A percentile compares a stretch with the other conserved stretches of the same genome.
Evolutionary conservation across 2,329 filamentous ascomycete species (phyloP).

Genomic region (Chaetomium sp.): DNA sequence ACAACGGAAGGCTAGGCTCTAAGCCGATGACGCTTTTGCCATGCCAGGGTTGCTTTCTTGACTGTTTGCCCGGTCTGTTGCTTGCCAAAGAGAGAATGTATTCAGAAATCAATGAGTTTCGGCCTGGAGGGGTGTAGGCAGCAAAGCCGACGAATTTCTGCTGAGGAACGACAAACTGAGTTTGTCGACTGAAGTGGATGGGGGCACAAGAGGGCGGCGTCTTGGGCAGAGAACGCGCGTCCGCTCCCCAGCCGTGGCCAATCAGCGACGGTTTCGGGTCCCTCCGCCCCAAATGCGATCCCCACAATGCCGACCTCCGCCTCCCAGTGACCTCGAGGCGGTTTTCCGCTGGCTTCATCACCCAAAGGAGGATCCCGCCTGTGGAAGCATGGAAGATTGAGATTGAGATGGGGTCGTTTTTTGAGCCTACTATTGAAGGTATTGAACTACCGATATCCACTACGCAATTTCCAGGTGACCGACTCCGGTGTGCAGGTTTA

Average conservation of each 20-base stretch:
- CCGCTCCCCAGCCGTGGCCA: conserved; percentile 15
- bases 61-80: not conserved
- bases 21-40: not conserved
- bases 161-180: not conserved
- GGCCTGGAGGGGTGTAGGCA: conserved; percentile 14
- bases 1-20: not conserved
- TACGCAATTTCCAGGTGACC: too few species aligned
- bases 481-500: too few species aligned
- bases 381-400: too few species aligned
- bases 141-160: conserved; percentile 1
- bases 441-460: too few species aligned
- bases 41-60: not conserved
- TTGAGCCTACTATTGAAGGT: too few species aligned
- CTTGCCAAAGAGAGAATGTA: not conserved
- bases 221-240: conserved; percentile 22
- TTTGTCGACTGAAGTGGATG: conserved; percentile 4
- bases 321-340: conserved; percentile 1
- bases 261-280: conserved; percentile 16
- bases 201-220: conserved; percentile 15
- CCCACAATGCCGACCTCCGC: conserved; percentile 17
- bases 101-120: too few species aligned
- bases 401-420: too few species aligned
- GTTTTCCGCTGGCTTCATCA: not conserved
- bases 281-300: conserved; percentile 21
- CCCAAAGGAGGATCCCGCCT: not conserved